phyloP scores from a whole-genome alignment of 2,329 filamentous ascomycete genomes.

The Huntiella omanensis region DNA sequence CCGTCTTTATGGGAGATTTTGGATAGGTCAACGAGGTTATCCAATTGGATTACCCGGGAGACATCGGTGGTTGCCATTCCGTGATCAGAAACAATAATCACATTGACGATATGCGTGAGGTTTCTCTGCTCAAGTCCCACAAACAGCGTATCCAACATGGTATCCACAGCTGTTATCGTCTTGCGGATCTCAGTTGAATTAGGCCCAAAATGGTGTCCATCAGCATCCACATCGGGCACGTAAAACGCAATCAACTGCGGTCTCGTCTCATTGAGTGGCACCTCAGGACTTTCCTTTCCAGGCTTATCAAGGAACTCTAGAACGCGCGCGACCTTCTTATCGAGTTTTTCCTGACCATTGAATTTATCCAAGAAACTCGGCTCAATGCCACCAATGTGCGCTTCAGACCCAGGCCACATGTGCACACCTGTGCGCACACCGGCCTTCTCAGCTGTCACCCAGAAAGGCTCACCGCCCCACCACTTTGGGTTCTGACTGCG shows the following conservation, averaged over 20 bases:
- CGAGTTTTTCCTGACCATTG: slow-evolving; percentile 56
- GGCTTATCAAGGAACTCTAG: slow-evolving; percentile 72
- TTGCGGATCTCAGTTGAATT: slow-evolving; percentile 79
- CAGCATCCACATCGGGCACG: slow-evolving; percentile 75
- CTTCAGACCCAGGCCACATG: slow-evolving; percentile 98
- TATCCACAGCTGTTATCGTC: slow-evolving; percentile 65
- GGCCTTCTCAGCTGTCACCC: slow-evolving; percentile 77
- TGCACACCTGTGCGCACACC: slow-evolving; percentile 68
- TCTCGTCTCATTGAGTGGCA: slow-evolving; percentile 31
- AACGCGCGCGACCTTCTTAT: slow-evolving; percentile 60
- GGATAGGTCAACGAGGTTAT: slow-evolving; percentile 63
- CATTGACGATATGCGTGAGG: slow-evolving; percentile 73
- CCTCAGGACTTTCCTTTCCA: slow-evolving; percentile 40
- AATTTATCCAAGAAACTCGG: slow-evolving; percentile 71
- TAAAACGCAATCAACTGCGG: slow-evolving; percentile 90
- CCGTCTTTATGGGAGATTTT: slow-evolving; percentile 75
- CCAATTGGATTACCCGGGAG: slow-evolving; percentile 65
- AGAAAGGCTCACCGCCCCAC: slow-evolving; percentile 90
- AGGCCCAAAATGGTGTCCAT: slow-evolving; percentile 76
- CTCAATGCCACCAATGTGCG: slow-evolving; percentile 55
- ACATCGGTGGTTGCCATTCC: slow-evolving; percentile 91
- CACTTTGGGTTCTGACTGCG: slow-evolving; percentile 70
- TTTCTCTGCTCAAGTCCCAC: slow-evolving; percentile 62
- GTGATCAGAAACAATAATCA: slow-evolving; percentile 93
- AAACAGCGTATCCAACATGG: slow-evolving; percentile 63